A percentile compares a stretch with the other conserved stretches of the same genome.
Evolutionary conservation across 2,329 filamentous ascomycete genomes (phyloP).

Genomic region (Achaetomium macrosporum): DNA sequence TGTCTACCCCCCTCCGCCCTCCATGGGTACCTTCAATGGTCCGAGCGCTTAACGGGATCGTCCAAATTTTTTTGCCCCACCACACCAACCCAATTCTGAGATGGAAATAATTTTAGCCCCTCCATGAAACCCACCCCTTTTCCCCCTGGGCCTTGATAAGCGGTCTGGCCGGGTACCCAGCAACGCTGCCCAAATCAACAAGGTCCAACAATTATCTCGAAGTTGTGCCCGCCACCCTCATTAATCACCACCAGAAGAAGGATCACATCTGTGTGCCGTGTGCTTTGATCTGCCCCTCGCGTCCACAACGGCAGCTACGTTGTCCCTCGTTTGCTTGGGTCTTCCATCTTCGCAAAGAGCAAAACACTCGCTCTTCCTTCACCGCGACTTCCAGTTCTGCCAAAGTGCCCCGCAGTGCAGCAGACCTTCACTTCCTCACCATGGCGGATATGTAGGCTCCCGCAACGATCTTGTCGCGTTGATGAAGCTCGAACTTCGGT

Average conservation of each 20-base stretch:
- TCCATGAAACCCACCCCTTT: conserved; percentile 16
- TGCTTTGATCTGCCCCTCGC: not conserved
- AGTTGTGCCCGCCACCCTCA: conserved; percentile 11
- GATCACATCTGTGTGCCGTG: not conserved
- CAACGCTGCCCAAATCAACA: conserved; percentile 9
- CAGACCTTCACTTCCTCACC: conserved; percentile 11
- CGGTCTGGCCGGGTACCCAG: conserved; percentile 14
- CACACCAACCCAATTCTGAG: conserved; percentile 11
- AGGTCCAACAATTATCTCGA: conserved; percentile 1
- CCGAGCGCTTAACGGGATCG: too few relatives aligned
- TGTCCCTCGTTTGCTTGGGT: not conserved
- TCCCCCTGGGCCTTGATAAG: conserved; percentile 15
- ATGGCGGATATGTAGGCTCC: conserved; percentile 28
- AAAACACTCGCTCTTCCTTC: conserved; percentile 1
- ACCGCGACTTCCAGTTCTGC: not conserved
- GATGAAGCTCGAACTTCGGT: not conserved
- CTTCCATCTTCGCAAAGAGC: not conserved
- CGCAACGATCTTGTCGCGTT: not conserved
- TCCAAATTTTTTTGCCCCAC: conserved; percentile 14
- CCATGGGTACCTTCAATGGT: too few relatives aligned
- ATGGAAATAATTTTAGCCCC: conserved; percentile 23
- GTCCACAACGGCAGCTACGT: not conserved
- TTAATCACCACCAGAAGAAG: conserved; percentile 4
- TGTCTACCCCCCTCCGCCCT: too few relatives aligned
- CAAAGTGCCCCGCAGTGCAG: not conserved